Evolutionary conservation across 140 eudicot genomes (phyloP).

Genomic region (Anethum foeniculum): DNA sequence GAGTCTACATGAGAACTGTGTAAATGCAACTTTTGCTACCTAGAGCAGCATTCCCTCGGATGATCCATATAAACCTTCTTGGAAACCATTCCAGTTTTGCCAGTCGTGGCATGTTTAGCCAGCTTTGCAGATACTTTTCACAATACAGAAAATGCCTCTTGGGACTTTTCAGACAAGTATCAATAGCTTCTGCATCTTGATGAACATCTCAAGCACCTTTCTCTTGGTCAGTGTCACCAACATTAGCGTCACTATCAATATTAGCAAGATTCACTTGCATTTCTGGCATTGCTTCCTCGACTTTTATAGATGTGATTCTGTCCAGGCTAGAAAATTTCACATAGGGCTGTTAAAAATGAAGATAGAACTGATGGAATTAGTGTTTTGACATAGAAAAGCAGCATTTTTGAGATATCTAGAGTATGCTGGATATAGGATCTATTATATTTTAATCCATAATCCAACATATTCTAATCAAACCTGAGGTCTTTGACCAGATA

Average conservation of each 20-base stretch:
- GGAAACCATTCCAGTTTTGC: slow-evolving; percentile 74
- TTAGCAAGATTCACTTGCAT: background rate
- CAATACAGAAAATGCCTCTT: slow-evolving; percentile 65
- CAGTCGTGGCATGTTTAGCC: slow-evolving; percentile 97
- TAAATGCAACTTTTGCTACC: slow-evolving; percentile 58
- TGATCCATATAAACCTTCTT: slow-evolving; percentile 81
- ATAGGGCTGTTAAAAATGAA: background rate
- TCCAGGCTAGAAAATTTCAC: background rate
- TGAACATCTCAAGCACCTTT: background rate
- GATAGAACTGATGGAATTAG: background rate
- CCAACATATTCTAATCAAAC: background rate
- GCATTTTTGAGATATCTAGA: background rate
- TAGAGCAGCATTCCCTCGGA: slow-evolving; percentile 51
- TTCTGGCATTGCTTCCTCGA: background rate
- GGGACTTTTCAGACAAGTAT: slow-evolving; percentile 49
- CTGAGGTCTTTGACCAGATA: background rate
- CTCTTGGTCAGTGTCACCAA: background rate
- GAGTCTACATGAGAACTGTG: slow-evolving; percentile 86
- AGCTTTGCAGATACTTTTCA: slow-evolving; percentile 82
- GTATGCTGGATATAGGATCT: background rate
- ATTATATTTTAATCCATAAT: background rate
- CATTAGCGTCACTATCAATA: background rate
- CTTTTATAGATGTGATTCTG: background rate
- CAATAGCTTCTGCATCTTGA: slow-evolving; percentile 23
- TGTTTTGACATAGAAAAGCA: background rate